A percentile compares a stretch with the other conserved stretches of the same genome.
Conservation (phyloP, 225 moss, liverwort and hornwort genomes). For the Rhytidiadelphus loreus region DNA sequence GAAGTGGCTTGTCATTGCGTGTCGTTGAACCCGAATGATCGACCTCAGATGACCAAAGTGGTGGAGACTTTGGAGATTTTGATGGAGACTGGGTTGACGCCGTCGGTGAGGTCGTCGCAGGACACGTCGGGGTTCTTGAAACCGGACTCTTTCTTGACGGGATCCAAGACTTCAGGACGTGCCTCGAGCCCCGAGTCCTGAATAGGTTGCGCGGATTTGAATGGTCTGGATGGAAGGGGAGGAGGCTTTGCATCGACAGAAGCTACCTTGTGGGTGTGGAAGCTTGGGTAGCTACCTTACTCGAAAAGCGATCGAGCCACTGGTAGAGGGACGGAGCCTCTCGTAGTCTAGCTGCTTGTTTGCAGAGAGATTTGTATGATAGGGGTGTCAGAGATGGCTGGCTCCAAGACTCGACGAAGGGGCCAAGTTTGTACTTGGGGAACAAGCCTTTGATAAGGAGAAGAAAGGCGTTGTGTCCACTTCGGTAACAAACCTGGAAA, state of each 20-base stretch:
- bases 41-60: slow-evolving; percentile 27
- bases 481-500: not conserved
- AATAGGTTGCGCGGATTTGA: not conserved
- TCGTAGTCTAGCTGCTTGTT: not conserved
- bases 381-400: not conserved
- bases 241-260: not conserved
- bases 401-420: not conserved
- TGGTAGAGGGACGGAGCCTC: not conserved
- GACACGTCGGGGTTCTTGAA: not conserved
- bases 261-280: not conserved
- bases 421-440: not conserved
- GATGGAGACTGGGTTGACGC: not conserved
- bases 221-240: not conserved
- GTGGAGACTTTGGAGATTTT: slow-evolving; percentile 41
- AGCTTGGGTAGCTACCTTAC: not conserved
- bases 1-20: slow-evolving; percentile 43
- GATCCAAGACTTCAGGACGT: not conserved
- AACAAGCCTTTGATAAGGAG: not conserved
- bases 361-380: not conserved
- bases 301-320: not conserved
- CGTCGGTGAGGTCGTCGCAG: slow-evolving; percentile 3
- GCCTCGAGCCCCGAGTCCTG: not conserved
- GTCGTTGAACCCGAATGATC: slow-evolving; percentile 15
- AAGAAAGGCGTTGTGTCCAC: not conserved
- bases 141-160: not conserved